phyloP scores from a whole-genome alignment of 164 flowering plant species.

The Echeveria elegans region DNA sequence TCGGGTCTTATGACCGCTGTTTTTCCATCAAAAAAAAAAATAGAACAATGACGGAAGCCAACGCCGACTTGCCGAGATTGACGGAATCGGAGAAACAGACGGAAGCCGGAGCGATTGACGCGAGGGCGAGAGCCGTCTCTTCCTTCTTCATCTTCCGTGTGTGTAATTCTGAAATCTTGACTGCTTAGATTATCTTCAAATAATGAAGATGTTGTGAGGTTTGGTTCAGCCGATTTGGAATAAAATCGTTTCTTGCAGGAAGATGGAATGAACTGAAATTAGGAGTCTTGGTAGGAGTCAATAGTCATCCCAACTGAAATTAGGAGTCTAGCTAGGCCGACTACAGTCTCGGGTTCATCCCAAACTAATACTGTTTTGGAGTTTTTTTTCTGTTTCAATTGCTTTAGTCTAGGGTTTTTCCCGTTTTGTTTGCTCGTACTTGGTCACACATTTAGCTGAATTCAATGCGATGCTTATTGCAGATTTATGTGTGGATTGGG shows the following conservation, averaged over 20 bases:
- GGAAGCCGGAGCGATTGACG: too few relatives aligned
- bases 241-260: not conserved
- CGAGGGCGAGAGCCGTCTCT: too few relatives aligned
- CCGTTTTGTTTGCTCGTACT: not conserved
- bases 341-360: too few relatives aligned
- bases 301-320: too few relatives aligned
- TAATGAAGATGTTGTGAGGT: not conserved
- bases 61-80: too few relatives aligned
- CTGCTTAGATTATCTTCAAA: not conserved
- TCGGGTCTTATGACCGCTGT: too few relatives aligned
- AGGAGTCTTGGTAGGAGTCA: not conserved
- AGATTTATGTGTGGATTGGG: conserved; percentile 87
- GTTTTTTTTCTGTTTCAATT: not conserved
- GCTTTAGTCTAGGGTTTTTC: not conserved
- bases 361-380: not conserved
- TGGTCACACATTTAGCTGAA: not conserved
- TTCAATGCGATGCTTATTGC: not conserved
- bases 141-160: not conserved
- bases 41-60: too few relatives aligned
- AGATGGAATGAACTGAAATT: not conserved
- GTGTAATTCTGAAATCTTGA: not conserved
- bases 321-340: too few relatives aligned
- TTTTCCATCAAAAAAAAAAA: too few relatives aligned
- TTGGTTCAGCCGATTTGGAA: not conserved
- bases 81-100: too few relatives aligned